Conservation (phyloP, 2,329 filamentous ascomycete species). For the Penicillium vulpinum region DNA sequence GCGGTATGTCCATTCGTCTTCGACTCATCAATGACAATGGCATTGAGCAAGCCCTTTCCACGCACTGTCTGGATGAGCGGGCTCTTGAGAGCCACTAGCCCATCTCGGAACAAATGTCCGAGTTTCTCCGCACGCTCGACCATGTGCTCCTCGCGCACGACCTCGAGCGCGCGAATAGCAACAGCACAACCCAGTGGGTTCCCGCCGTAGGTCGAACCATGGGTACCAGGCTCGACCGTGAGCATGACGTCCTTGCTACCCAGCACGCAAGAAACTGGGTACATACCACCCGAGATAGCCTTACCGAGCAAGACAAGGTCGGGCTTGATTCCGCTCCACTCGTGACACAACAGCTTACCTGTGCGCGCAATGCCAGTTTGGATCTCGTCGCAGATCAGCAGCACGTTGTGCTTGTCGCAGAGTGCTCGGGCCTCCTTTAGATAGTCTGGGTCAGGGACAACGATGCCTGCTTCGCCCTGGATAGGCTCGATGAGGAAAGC, state of each 20-base stretch:
- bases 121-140: slow-evolving; percentile 77
- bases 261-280: slow-evolving; percentile 94
- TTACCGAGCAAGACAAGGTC: slow-evolving; percentile 95
- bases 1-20: slow-evolving; percentile 82
- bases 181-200: slow-evolving; percentile 95
- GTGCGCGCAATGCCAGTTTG: slow-evolving; percentile 97
- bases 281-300: slow-evolving; percentile 97
- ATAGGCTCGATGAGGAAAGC: slow-evolving; percentile 96
- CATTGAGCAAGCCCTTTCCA: slow-evolving; percentile 92
- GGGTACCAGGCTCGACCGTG: slow-evolving; percentile 91
- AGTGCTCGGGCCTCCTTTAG: slow-evolving; percentile 75
- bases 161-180: slow-evolving; percentile 89
- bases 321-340: slow-evolving; percentile 94
- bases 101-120: slow-evolving; percentile 79
- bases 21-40: slow-evolving; percentile 90
- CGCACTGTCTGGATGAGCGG: slow-evolving; percentile 80
- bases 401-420: slow-evolving; percentile 92
- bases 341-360: slow-evolving; percentile 86
- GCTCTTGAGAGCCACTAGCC: slow-evolving; percentile 71
- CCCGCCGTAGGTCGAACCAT: slow-evolving; percentile 97
- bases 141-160: slow-evolving; percentile 88
- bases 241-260: slow-evolving; percentile 90
- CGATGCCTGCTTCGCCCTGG: slow-evolving; percentile 94
- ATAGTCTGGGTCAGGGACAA: slow-evolving; percentile 90
- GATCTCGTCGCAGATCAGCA: slow-evolving; percentile 97